Evolutionary conservation across 345 rosid species (phyloP).

Genomic region (Viola odorata): DNA sequence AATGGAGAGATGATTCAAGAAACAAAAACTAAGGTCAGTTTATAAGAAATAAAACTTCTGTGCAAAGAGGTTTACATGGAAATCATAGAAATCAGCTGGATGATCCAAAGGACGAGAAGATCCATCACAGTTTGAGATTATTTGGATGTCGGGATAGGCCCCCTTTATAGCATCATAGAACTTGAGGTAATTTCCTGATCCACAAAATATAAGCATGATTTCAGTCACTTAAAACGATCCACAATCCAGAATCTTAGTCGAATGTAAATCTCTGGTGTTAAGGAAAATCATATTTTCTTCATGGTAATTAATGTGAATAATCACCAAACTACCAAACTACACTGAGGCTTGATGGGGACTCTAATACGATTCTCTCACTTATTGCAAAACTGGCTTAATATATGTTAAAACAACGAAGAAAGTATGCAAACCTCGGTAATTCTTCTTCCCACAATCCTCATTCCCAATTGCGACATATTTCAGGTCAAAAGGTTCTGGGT

Average conservation of each 20-base stretch:
- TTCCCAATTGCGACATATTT: slow-evolving; percentile 91
- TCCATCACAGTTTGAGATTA: slow-evolving; percentile 93
- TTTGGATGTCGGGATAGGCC: slow-evolving; percentile 82
- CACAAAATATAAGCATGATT: neutral
- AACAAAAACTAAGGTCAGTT: neutral
- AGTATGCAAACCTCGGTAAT: slow-evolving; percentile 62
- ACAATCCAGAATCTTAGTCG: neutral
- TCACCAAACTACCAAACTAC: too few species aligned
- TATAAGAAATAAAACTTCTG: neutral
- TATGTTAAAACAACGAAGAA: neutral
- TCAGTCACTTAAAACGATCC: neutral
- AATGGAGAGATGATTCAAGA: neutral
- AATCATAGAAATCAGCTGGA: slow-evolving; percentile 87
- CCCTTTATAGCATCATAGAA: slow-evolving; percentile 71
- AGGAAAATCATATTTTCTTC: neutral
- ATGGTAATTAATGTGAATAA: too few species aligned
- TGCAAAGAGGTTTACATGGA: slow-evolving; percentile 60
- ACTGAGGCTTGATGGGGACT: too few species aligned
- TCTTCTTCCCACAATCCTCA: slow-evolving; percentile 83
- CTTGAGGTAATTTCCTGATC: slow-evolving; percentile 85
- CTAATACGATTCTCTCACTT: too few species aligned
- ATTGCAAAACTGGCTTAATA: too few species aligned
- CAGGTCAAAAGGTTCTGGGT: slow-evolving; percentile 81
- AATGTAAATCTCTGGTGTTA: neutral
- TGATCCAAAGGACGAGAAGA: slow-evolving; percentile 69